Percentiles rank a stretch among this genome's conserved stretches.
phyloP scores from a whole-genome alignment of 306 rosid species.

The Benincasa hispida region DNA sequence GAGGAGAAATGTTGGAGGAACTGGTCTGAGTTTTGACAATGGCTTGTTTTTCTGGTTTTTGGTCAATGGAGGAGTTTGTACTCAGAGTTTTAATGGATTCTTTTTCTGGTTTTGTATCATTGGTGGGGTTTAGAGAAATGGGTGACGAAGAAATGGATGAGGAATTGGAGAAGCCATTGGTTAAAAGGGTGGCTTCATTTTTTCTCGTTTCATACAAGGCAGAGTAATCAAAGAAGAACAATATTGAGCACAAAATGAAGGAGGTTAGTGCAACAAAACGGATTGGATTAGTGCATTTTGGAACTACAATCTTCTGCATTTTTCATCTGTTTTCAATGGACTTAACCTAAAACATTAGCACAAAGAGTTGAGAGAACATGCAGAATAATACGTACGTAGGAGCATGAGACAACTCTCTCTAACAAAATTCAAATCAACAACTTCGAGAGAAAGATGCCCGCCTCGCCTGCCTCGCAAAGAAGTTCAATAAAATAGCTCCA shows the following conservation, averaged over 20 bases:
- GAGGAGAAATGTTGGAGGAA: background rate
- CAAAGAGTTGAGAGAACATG: background rate
- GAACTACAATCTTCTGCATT: background rate
- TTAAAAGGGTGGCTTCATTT: slow-evolving; percentile 5
- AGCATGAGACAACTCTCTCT: background rate
- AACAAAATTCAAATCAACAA: background rate
- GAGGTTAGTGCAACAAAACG: slow-evolving; percentile 28
- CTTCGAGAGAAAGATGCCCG: background rate
- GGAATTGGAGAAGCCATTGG: slow-evolving; percentile 9
- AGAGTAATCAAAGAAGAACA: slow-evolving; percentile 23
- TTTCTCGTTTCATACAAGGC: slow-evolving; percentile 3
- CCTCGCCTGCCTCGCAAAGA: background rate
- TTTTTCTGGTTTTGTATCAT: background rate
- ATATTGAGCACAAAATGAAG: slow-evolving; percentile 9
- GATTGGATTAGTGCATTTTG: slow-evolving; percentile 16
- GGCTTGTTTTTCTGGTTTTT: background rate
- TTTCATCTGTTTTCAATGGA: background rate
- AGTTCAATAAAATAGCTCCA: background rate
- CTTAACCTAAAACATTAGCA: background rate
- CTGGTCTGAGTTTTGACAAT: background rate
- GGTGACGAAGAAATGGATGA: background rate
- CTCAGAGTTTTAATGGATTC: background rate
- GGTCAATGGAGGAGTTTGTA: background rate
- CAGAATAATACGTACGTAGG: background rate
- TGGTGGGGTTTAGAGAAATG: background rate